Evolutionary conservation across 495 filamentous ascomycete species (phyloP).

Genomic region (Parathielavia hyrcaniae): DNA sequence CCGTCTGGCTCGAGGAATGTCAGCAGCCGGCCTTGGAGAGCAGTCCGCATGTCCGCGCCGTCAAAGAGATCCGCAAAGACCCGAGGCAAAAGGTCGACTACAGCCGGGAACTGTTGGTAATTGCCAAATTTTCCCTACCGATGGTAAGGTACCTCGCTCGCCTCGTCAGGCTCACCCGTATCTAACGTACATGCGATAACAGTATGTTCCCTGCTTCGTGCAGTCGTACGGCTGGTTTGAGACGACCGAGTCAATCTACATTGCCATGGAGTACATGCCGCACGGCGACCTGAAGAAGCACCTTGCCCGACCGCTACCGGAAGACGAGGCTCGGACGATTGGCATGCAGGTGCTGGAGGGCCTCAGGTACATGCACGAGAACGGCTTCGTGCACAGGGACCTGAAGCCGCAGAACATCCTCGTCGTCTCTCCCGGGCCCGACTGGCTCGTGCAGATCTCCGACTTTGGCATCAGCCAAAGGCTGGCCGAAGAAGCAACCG

Average conservation of each 20-base stretch:
- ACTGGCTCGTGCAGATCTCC: conserved; percentile 47
- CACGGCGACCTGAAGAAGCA: too few species aligned
- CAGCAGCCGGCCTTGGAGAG: neutral
- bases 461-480: conserved; percentile 46
- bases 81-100: too few species aligned
- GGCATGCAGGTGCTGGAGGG: conserved; percentile 41
- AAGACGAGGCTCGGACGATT: conserved; percentile 33
- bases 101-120: too few species aligned
- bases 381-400: conserved; percentile 47
- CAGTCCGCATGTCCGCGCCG: too few species aligned
- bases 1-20: conserved; percentile 8
- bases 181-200: neutral
- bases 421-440: conserved; percentile 14
- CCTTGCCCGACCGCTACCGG: too few species aligned
- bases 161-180: too few species aligned
- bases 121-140: too few species aligned
- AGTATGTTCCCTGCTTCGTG: conserved; percentile 25
- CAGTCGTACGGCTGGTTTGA: conserved; percentile 40
- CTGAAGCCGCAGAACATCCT: conserved; percentile 42
- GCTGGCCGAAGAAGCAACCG: neutral
- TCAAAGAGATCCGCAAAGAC: too few species aligned
- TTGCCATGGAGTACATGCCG: conserved; percentile 40
- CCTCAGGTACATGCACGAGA: conserved; percentile 43
- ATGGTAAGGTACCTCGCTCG: too few species aligned
- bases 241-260: conserved; percentile 27